These are phyloP conservation scores for Nigrospora sphaerica DNA, from an alignment of 2,329 filamentous ascomycete genomes.

Conservation along the genomic window DNA sequence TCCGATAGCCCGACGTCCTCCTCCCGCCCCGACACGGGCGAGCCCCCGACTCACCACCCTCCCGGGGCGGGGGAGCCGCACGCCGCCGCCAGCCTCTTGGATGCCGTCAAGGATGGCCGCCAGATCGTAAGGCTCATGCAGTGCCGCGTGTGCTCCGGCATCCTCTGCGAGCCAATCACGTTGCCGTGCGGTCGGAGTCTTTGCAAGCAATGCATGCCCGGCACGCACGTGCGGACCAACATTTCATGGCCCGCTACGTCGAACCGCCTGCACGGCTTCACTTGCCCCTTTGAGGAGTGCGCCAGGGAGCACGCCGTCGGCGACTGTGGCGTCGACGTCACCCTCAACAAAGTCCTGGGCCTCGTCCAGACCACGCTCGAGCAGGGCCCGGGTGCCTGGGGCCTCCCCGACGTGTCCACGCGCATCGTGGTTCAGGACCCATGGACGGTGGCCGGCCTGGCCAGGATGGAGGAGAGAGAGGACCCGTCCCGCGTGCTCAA, in stretches of 20 bases:
- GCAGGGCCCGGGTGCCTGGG: conserved; percentile 24
- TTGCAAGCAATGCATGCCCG: conserved; percentile 69
- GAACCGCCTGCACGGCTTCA: conserved; percentile 61
- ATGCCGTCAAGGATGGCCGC: conserved; percentile 49
- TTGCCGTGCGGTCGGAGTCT: conserved; percentile 76
- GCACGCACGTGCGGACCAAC: conserved; percentile 54
- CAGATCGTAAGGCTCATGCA: conserved; percentile 68
- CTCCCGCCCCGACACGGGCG: conserved; percentile 10
- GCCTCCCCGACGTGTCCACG: conserved; percentile 29
- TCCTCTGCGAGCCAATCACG: conserved; percentile 62
- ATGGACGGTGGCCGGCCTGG: conserved; percentile 32
- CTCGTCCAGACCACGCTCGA: conserved; percentile 48
- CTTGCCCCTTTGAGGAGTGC: conserved; percentile 66
- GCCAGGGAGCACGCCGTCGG: conserved; percentile 63
- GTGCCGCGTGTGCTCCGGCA: conserved; percentile 66
- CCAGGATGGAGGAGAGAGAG: conserved; percentile 29
- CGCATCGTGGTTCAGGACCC: conserved; percentile 29
- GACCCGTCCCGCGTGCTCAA: conserved; percentile 29
- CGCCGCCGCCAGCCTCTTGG: conserved; percentile 23
- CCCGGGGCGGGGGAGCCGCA: conserved; percentile 10
- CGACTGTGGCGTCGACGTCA: conserved; percentile 73
- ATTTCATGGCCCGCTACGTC: conserved; percentile 71
- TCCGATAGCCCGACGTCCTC: conserved; percentile 9
- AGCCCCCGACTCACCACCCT: conserved; percentile 8
- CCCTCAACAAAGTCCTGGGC: conserved; percentile 63